Conservation (phyloP, 345 rosid genomes). For the Boechera divaricarpa region DNA sequence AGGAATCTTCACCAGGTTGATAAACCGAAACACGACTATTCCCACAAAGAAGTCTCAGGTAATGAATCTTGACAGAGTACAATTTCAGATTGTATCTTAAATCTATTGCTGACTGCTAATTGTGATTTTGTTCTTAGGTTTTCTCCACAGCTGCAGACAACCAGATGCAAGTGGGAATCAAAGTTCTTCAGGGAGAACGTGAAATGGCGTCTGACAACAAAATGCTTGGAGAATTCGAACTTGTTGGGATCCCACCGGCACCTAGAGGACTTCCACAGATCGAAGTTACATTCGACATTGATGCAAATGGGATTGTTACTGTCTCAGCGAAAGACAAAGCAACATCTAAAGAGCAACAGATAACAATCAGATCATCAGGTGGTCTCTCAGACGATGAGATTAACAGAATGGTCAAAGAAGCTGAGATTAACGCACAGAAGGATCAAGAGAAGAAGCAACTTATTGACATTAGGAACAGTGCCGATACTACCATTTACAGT, state of each 20-base stretch:
- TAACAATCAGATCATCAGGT: conserved; percentile 56
- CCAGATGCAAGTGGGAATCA: conserved; percentile 56
- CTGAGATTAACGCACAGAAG: conserved; percentile 53
- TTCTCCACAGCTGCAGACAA: conserved; percentile 60
- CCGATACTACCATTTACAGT: conserved; percentile 55
- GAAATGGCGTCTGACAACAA: conserved; percentile 59
- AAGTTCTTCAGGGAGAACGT: conserved; percentile 60
- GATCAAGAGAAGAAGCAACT: conserved; percentile 56
- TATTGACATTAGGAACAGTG: conserved; percentile 51
- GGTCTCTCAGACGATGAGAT: conserved; percentile 55
- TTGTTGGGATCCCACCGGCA: conserved; percentile 58
- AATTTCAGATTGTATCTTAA: background rate
- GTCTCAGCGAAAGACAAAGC: conserved; percentile 60
- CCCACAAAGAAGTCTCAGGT: conserved; percentile 70
- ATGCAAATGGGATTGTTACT: conserved; percentile 56
- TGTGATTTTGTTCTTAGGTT: conserved; percentile 42
- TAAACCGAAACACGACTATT: conserved; percentile 59
- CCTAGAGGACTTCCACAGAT: conserved; percentile 56
- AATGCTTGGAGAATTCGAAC: conserved; percentile 55
- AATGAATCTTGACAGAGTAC: background rate
- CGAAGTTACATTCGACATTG: conserved; percentile 57
- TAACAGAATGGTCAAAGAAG: conserved; percentile 61
- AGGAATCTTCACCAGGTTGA: conserved; percentile 58
- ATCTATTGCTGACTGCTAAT: conserved; percentile 11
- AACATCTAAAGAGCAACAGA: conserved; percentile 53